Base-by-base conservation (phyloP, 2,329 filamentous ascomycete species). In the Boeremia lycopersici region DNA sequence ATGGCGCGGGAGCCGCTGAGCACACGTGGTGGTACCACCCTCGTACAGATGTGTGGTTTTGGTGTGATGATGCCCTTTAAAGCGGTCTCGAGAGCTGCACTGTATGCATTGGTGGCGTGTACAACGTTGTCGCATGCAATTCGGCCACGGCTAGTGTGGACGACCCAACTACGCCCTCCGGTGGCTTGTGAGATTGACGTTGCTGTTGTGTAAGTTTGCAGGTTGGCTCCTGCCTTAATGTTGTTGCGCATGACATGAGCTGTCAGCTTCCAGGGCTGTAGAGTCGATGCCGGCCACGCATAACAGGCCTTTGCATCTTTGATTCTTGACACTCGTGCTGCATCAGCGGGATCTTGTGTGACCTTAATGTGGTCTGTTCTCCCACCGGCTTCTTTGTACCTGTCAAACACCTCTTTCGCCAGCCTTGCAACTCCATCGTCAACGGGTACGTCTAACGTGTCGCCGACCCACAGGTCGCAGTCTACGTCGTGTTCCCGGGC, bases 21-120 rank as follows among this genome's bases (percentile, higher is more conserved):
- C 4, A 52, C 25, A 13, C 60, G 61, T 4, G 65, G 63, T 1
- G 67, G 67, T 2, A 69, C 38, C 10, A 67, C 61, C 28, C 54
- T 64, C 29, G 62, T 65, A 49, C 67, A 70, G n/a, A 69, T 62
- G 38, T 70, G 67, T n/a, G 67, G 67, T 33, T 67, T 68, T 10
- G 67, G 65, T 2, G 63, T 67, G 15, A 70, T 70, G 3, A 68
- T 7, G 8, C 65, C 63, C 39, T 49, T 41, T 19, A 68, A 35
- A 2, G 49, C 58, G 9, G 65, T 61, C 28, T 68, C 64, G 5
- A 69, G 52, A 9, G 65, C 67, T 29, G 63, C 63, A 36, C 61
- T 67, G 46, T 69, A 69, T 13, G 61, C 67, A 42, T 69, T 68
- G 1, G 64, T 65, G 5, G 67, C 65, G 33, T 69, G 59, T 7